A percentile compares a stretch with the other conserved stretches of the same genome.
Conservation (phyloP, 371 early-diverging fungal genomes). For the Massospora cicadina region DNA sequence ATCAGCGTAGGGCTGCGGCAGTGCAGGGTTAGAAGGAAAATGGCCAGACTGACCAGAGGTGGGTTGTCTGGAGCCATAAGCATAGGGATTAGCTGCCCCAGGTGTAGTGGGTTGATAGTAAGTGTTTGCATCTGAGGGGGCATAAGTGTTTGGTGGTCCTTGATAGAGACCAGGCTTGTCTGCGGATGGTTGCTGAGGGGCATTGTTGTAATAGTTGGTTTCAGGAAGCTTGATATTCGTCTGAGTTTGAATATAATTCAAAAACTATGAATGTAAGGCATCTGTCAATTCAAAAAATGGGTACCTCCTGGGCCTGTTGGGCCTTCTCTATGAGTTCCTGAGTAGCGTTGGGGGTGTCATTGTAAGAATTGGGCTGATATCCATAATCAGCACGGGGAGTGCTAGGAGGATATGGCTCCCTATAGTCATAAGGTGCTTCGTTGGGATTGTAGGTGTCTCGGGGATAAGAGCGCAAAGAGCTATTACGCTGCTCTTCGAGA, state of each 20-base stretch:
- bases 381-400: background rate
- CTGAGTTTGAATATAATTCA: background rate
- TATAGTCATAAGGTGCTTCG: background rate
- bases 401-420: background rate
- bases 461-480: background rate
- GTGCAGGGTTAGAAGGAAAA: background rate
- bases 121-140: background rate
- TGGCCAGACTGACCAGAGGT: background rate
- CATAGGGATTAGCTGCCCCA: background rate
- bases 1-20: background rate
- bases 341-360: background rate
- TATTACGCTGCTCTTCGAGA: background rate
- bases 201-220: background rate
- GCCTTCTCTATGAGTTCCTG: background rate
- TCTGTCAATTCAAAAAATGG: background rate
- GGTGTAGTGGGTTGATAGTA: background rate
- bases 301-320: background rate
- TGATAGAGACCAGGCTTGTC: background rate
- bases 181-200: background rate
- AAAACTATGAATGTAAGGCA: background rate
- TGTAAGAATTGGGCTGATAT: background rate
- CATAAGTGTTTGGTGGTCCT: background rate
- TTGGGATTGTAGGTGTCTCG: background rate
- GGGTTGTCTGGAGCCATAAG: background rate
- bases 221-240: background rate